These are phyloP conservation scores for Endocladia muricata DNA, from an alignment of 31 red algal genomes.

Conservation along the genomic window DNA sequence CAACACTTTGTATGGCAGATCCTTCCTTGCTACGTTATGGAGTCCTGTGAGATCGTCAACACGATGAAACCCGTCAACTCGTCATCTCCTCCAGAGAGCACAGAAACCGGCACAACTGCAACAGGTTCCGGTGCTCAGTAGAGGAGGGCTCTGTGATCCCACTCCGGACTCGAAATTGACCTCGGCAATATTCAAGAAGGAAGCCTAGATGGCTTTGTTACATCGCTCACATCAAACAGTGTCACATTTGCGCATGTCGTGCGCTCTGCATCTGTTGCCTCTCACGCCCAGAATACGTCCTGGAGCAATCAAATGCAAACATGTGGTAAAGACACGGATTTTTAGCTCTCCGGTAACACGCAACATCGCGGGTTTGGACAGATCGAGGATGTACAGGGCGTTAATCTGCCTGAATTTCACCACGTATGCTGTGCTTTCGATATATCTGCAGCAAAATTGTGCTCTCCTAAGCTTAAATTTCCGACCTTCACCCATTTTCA, in stretches of 20 bases:
- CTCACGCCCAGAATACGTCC: slow-evolving; percentile 53
- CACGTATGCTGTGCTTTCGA: slow-evolving; percentile 35
- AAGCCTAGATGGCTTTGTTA: slow-evolving; percentile 18
- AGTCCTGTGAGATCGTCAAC: neutral
- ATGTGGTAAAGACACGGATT: slow-evolving; percentile 46
- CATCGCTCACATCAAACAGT: slow-evolving; percentile 45
- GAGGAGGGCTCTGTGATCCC: slow-evolving; percentile 56
- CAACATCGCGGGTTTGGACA: slow-evolving; percentile 20
- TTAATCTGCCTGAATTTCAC: slow-evolving; percentile 46
- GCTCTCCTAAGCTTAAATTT: slow-evolving; percentile 30
- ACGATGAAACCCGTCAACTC: slow-evolving; percentile 25
- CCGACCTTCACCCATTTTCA: slow-evolving; percentile 6
- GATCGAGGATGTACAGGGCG: slow-evolving; percentile 44
- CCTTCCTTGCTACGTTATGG: slow-evolving; percentile 32
- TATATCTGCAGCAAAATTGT: slow-evolving; percentile 32
- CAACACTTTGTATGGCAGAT: slow-evolving; percentile 6
- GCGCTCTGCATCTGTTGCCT: slow-evolving; percentile 18
- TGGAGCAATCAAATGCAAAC: slow-evolving; percentile 30
- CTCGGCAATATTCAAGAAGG: slow-evolving; percentile 8
- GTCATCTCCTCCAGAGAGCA: neutral
- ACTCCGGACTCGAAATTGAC: slow-evolving; percentile 19
- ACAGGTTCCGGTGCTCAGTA: slow-evolving; percentile 17
- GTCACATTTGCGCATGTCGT: slow-evolving; percentile 32
- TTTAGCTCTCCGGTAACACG: slow-evolving; percentile 36
- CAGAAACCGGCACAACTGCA: slow-evolving; percentile 50